phyloP scores from a whole-genome alignment of 2,329 filamentous ascomycete genomes.

The Colletotrichum eremochloae region DNA sequence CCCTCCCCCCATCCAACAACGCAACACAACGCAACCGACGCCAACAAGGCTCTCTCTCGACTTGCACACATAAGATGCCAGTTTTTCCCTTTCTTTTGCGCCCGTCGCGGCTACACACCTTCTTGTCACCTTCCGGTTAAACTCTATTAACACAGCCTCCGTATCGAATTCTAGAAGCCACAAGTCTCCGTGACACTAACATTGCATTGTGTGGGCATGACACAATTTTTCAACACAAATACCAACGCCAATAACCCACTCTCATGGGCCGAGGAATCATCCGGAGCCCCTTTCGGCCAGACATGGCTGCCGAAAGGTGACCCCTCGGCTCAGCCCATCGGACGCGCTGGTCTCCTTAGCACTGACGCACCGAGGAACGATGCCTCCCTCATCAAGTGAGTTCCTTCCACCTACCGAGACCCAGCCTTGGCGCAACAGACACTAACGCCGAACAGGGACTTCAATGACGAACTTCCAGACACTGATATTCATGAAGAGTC shows the following conservation, averaged over 20 bases:
- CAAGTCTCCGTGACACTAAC: neutral
- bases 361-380: slow-evolving; percentile 5
- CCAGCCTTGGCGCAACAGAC: too few species aligned
- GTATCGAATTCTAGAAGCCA: neutral
- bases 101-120: slow-evolving; percentile 2
- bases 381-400: slow-evolving; percentile 26
- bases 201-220: slow-evolving; percentile 26
- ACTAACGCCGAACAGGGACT: slow-evolving; percentile 19
- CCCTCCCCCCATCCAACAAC: too few species aligned
- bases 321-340: slow-evolving; percentile 1
- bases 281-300: slow-evolving; percentile 4
- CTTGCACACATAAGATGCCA: slow-evolving; percentile 15
- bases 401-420: neutral
- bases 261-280: slow-evolving; percentile 25
- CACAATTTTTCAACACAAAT: neutral
- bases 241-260: slow-evolving; percentile 5
- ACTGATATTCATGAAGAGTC: neutral
- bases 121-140: slow-evolving; percentile 3
- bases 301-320: neutral
- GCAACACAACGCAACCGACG: neutral
- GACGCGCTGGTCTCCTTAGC: slow-evolving; percentile 12
- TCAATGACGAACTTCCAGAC: slow-evolving; percentile 24
- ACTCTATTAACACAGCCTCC: slow-evolving; percentile 30
- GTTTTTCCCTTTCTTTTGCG: neutral
- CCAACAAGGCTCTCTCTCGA: slow-evolving; percentile 6